Conservation (phyloP, 2,329 filamentous ascomycete species). For the Purpureocillium lavendulum region DNA sequence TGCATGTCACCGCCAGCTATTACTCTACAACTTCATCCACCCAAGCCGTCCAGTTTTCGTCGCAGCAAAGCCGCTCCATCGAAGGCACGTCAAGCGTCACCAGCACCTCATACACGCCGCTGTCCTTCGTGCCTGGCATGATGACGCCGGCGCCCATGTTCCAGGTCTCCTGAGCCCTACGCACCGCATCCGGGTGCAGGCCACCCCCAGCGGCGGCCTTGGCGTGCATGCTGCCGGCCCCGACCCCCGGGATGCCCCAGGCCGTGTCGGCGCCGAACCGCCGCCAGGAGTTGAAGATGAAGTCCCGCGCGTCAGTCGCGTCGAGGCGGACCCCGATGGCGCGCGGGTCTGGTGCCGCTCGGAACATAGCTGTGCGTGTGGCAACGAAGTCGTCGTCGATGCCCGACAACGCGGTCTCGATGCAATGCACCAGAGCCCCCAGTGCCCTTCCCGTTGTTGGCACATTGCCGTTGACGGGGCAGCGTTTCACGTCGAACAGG, state of each 20-base stretch:
- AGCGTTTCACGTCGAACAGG: constrained; percentile 10
- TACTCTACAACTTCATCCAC: constrained; percentile 8
- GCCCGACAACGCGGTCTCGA: constrained; percentile 15
- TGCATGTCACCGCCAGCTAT: too few relatives aligned
- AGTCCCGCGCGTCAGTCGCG: constrained; percentile 27
- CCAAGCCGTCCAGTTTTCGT: constrained; percentile 18
- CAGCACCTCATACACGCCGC: constrained; percentile 18
- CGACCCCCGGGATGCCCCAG: constrained; percentile 22
- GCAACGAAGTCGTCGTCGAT: constrained; percentile 33
- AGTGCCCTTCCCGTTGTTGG: constrained; percentile 9
- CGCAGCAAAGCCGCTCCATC: constrained; percentile 17
- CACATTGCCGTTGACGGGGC: not conserved
- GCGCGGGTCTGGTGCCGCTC: constrained; percentile 28
- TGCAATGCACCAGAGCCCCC: constrained; percentile 16
- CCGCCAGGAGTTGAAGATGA: constrained; percentile 37
- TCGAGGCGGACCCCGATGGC: constrained; percentile 30
- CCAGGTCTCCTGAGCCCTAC: constrained; percentile 19
- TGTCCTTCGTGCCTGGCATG: constrained; percentile 17
- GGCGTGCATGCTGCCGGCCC: not conserved
- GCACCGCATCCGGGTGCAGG: constrained; percentile 18
- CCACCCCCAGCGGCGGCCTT: not conserved
- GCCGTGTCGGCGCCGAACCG: constrained; percentile 31
- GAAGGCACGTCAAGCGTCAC: constrained; percentile 20
- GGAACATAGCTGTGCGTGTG: constrained; percentile 27
- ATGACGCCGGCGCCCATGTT: constrained; percentile 22